A percentile compares a stretch with the other conserved stretches of the same genome.
Evolutionary conservation across 73 alveolate species (phyloP).

Genomic region (Paramecium sonneborni): DNA sequence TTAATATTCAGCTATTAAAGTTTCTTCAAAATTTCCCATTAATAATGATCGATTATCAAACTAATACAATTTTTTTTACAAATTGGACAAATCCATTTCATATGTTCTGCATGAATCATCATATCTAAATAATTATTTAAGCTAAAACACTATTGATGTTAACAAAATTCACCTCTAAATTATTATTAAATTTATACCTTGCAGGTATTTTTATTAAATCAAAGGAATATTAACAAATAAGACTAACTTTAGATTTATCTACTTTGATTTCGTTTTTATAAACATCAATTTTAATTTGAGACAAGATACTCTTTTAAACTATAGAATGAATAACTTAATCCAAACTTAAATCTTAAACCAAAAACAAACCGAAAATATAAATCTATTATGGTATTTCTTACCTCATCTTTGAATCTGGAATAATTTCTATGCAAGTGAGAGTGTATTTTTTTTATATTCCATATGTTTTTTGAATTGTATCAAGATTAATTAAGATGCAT

Average conservation of each 20-base stretch:
- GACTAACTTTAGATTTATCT: conserved; percentile 11
- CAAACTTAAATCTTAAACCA: background rate
- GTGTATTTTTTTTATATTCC: background rate
- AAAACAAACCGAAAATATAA: background rate
- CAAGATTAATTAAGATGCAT: background rate
- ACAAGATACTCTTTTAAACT: background rate
- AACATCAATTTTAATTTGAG: background rate
- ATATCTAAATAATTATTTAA: conserved; percentile 13
- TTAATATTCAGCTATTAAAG: background rate
- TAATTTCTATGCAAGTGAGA: background rate
- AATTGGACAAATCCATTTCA: conserved; percentile 44
- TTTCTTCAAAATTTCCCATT: background rate
- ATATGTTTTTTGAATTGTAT: background rate
- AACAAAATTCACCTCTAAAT: conserved; percentile 41
- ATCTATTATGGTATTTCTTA: background rate
- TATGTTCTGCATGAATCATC: conserved; percentile 26
- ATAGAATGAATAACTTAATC: background rate
- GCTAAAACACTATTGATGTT: conserved; percentile 17
- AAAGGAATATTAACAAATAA: background rate
- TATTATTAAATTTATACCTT: background rate
- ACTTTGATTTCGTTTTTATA: background rate
- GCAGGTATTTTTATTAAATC: conserved; percentile 47
- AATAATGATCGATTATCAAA: background rate
- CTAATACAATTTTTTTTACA: background rate
- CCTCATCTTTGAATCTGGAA: conserved; percentile 34